A percentile compares a stretch with the other conserved stretches of the same genome.
Conservation (phyloP, 2,329 filamentous ascomycete genomes). For the Lachnellula hyalina region DNA sequence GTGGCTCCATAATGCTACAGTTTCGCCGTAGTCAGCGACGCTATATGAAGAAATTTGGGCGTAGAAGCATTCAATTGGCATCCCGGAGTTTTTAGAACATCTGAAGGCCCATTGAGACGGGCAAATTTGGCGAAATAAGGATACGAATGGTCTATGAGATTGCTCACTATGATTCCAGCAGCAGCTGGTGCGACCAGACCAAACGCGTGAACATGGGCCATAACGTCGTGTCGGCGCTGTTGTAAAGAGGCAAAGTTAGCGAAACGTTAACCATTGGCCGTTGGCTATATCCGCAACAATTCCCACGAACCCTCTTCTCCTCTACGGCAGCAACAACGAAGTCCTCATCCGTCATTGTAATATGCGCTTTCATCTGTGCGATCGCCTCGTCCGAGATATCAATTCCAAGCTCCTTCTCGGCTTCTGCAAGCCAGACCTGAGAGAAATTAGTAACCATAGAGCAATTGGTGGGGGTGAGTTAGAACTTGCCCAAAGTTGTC, state of each 20-base stretch:
- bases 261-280: too few species aligned
- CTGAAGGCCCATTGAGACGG: too few species aligned
- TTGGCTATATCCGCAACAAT: not conserved
- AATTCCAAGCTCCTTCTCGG: slow-evolving; percentile 75
- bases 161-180: slow-evolving; percentile 70
- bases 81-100: too few species aligned
- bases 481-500: slow-evolving; percentile 48
- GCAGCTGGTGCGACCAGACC: slow-evolving; percentile 68
- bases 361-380: slow-evolving; percentile 64
- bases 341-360: slow-evolving; percentile 68
- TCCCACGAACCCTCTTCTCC: slow-evolving; percentile 50
- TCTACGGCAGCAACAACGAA: slow-evolving; percentile 70
- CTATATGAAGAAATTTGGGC: too few species aligned
- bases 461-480: too few species aligned
- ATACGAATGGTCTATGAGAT: too few species aligned
- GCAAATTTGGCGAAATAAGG: too few species aligned
- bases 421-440: slow-evolving; percentile 79
- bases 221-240: slow-evolving; percentile 55
- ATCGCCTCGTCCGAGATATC: slow-evolving; percentile 69
- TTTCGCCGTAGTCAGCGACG: too few species aligned
- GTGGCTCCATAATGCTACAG: slow-evolving; percentile 34
- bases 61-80: too few species aligned
- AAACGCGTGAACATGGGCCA: slow-evolving; percentile 59
- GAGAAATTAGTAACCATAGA: not conserved
- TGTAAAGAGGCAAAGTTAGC: not conserved